Conservation (phyloP, 129 eudicot genomes). For the Pseudognaphalium luteoalbum region DNA sequence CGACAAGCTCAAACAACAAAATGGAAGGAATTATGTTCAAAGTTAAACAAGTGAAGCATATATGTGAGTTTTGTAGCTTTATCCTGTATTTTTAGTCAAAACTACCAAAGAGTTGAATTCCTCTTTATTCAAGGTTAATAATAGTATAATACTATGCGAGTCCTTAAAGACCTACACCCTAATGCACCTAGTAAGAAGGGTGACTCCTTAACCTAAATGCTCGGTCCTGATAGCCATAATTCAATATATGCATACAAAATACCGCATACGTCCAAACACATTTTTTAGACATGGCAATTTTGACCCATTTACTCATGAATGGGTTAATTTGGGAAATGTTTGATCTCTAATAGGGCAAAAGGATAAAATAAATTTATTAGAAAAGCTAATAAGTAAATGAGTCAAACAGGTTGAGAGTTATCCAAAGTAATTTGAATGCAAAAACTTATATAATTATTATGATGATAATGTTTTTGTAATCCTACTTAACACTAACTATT, state of each 20-base stretch:
- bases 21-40: neutral
- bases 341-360: neutral
- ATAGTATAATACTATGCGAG: neutral
- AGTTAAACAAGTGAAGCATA: neutral
- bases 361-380: neutral
- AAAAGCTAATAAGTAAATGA: neutral
- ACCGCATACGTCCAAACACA: neutral
- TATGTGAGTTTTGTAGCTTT: neutral
- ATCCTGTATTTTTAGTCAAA: neutral
- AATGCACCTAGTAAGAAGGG: neutral
- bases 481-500: neutral
- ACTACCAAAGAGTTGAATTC: neutral
- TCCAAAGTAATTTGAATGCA: neutral
- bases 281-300: neutral
- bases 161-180: neutral
- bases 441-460: neutral
- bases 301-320: neutral
- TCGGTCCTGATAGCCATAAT: neutral
- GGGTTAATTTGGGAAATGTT: neutral
- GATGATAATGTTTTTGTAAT: neutral
- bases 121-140: no score
- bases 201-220: neutral
- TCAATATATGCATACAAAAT: neutral
- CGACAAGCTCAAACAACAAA: constrained; percentile 1
- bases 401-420: neutral